A percentile compares a stretch with the other conserved stretches of the same genome.
Evolutionary conservation across 116 monocot genomes (phyloP).

Genomic region (Zostera marina): DNA sequence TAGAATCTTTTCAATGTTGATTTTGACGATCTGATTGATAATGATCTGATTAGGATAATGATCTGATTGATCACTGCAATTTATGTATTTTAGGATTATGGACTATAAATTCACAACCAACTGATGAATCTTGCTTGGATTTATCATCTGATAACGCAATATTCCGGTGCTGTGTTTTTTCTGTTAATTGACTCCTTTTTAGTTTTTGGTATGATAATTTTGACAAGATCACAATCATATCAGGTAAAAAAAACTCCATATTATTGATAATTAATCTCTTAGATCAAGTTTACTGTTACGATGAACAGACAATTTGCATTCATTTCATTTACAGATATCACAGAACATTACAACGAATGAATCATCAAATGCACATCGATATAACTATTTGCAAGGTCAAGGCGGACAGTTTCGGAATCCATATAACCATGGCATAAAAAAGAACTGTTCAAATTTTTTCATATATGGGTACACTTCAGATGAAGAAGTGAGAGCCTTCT

Average conservation of each 20-base stretch:
- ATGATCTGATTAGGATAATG: too few species aligned
- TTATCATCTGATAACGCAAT: constrained; percentile 31
- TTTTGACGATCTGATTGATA: not conserved
- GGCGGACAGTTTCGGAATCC: constrained; percentile 70
- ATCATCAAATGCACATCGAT: constrained; percentile 56
- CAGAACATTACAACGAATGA: constrained; percentile 91
- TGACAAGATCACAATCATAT: constrained; percentile 54
- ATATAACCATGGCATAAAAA: constrained; percentile 56
- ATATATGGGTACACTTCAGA: constrained; percentile 56
- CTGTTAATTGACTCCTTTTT: constrained; percentile 40
- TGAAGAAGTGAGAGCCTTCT: constrained; percentile 71
- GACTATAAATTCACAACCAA: constrained; percentile 35
- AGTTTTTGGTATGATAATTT: constrained; percentile 29
- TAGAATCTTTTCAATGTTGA: too few species aligned
- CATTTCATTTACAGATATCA: constrained; percentile 38
- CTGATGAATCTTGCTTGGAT: constrained; percentile 37
- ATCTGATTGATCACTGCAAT: not conserved
- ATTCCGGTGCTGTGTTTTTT: constrained; percentile 56
- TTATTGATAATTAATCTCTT: not conserved
- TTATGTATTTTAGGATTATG: constrained; percentile 50
- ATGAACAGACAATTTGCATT: constrained; percentile 2
- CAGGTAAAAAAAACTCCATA: constrained; percentile 29
- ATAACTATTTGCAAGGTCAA: constrained; percentile 60
- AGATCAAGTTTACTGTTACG: not conserved
- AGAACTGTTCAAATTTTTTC: constrained; percentile 65